These are phyloP conservation scores for Colletotrichum sp. DNA, from an alignment of 2,329 filamentous ascomycete species.

Conservation along the genomic window DNA sequence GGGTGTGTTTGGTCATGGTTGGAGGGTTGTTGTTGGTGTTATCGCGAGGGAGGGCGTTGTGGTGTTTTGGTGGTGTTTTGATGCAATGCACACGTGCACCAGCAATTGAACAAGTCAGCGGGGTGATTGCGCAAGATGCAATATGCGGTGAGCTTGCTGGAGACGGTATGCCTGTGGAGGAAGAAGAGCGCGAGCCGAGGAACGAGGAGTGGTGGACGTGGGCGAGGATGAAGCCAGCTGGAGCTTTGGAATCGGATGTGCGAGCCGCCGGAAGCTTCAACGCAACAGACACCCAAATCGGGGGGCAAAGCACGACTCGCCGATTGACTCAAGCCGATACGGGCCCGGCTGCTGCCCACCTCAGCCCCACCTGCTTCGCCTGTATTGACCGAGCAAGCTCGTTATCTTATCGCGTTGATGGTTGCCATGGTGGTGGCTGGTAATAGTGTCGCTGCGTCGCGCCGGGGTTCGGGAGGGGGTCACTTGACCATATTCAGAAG, in stretches of 20 bases:
- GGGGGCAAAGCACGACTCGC: background rate
- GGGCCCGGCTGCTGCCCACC: background rate
- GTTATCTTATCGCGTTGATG: constrained; percentile 1
- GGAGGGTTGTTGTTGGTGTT: background rate
- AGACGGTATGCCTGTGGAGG: background rate
- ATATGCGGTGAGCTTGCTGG: background rate
- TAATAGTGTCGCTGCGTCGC: background rate
- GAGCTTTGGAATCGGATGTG: background rate
- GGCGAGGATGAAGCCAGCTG: constrained; percentile 5
- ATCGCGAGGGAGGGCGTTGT: background rate
- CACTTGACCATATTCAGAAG: constrained; percentile 11
- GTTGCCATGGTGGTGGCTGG: background rate
- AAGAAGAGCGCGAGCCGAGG: background rate
- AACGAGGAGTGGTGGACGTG: background rate
- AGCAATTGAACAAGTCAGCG: background rate
- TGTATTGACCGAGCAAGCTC: background rate
- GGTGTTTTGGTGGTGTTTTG: background rate
- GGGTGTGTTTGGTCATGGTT: constrained; percentile 50
- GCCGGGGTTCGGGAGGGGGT: background rate
- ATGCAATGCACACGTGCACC: background rate
- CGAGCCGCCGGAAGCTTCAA: constrained; percentile 1
- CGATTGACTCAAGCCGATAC: constrained; percentile 1
- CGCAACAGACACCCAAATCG: background rate
- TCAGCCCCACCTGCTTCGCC: background rate
- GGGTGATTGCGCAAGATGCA: background rate